phyloP scores from a whole-genome alignment of 2,329 filamentous ascomycete species.

The Colletotrichum lini region DNA sequence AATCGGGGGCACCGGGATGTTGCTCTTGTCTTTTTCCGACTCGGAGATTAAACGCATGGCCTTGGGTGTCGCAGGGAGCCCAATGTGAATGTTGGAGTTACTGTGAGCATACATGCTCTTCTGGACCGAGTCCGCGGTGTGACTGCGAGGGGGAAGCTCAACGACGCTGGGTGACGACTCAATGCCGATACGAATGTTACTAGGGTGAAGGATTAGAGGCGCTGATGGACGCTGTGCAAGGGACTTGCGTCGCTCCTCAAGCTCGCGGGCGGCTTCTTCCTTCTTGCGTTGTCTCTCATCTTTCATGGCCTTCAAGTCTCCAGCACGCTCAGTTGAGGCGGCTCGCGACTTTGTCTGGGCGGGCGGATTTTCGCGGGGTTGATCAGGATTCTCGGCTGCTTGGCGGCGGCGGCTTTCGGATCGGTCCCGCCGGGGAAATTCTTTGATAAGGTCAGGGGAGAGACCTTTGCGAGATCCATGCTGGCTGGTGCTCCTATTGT shows the following conservation, averaged over 20 bases:
- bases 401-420: constrained; percentile 57
- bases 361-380: constrained; percentile 48
- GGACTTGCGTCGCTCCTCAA: constrained; percentile 90
- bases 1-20: constrained; percentile 61
- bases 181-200: constrained; percentile 58
- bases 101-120: constrained; percentile 65
- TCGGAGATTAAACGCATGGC: constrained; percentile 88
- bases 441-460: constrained; percentile 53
- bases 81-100: constrained; percentile 68
- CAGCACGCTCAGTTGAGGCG: constrained; percentile 62
- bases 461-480: constrained; percentile 50
- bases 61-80: constrained; percentile 90
- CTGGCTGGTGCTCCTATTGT: constrained; percentile 67
- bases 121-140: constrained; percentile 73
- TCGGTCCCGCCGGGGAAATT: constrained; percentile 52
- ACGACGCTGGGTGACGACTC: constrained; percentile 51
- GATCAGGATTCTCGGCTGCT: constrained; percentile 50
- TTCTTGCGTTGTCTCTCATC: constrained; percentile 77
- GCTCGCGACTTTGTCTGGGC: constrained; percentile 50
- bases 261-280: constrained; percentile 84
- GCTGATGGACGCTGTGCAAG: constrained; percentile 85
- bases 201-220: constrained; percentile 84
- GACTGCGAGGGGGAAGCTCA: constrained; percentile 70
- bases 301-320: constrained; percentile 69
- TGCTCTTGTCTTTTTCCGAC: constrained; percentile 62